Evolutionary conservation across 345 rosid genomes (phyloP), one percentile per base, ranked within the genome.

Genomic region (Populus simonii): DNA sequence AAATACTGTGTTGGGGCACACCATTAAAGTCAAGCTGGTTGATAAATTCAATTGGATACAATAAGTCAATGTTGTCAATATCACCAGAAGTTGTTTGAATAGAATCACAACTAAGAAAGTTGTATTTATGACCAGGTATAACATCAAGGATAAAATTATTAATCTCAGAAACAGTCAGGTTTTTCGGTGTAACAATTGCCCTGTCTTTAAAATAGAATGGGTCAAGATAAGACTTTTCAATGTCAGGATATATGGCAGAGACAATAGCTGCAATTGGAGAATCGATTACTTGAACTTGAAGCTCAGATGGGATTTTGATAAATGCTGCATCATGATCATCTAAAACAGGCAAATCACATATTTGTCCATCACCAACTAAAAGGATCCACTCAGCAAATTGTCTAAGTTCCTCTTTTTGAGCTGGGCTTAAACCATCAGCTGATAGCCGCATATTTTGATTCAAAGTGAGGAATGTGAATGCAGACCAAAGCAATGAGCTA

Each of bases 1-100:
- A 10, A 7, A 72, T 29, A 29, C 2, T 29, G 17, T 12, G 51
- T 33, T 33, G 63, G 76, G 76, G 76, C 18, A 78, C 2, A 0
- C 77, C 73, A n/a, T 7, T 6, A 57, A 67, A 66, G 22, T 53
- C 43, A 3, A 74, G 9, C 0, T 31, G 23, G 8, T 73, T 79
- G 10, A 70, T 31, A 69, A 77, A 77, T 38, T 77, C 80, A 55
- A 68, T 11, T 0, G 74, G 74, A 29, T 74, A 74, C 29, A 61
- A 61, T 5, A 20, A 10, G 7, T 23, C 31, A 23, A 61, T 27
- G 22, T 61, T 61, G 7, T 23, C 22, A 23, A 0, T 7, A 61
- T 22, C 27, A 6, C 53, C 72, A 22, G 3, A 7, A 2, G 5
- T 6, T 7, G 20, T 68, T 17, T 8, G 39, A 6, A 68, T 16